Conservation (phyloP, 2,329 filamentous ascomycete genomes). For the Alternaria sp. region DNA sequence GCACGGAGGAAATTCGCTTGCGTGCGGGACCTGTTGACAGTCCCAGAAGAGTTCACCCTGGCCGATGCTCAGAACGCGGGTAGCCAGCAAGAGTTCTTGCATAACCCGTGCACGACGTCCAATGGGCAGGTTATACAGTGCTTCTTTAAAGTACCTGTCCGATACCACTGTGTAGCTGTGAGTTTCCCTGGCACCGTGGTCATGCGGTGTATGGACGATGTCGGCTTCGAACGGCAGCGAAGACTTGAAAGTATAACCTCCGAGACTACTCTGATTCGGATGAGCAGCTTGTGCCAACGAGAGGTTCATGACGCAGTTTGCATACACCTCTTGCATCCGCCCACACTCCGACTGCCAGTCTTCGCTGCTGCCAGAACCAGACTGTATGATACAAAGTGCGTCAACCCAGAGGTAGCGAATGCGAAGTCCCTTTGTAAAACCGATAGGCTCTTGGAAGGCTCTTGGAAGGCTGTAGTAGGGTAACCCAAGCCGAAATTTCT, state of each 20-base stretch:
- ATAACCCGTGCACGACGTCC: not conserved
- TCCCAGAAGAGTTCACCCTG: not conserved
- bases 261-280: not conserved
- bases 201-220: not conserved
- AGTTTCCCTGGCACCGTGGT: not conserved
- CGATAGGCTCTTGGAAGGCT: conserved; percentile 8
- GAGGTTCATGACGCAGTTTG: not conserved
- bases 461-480: not conserved
- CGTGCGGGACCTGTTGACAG: not conserved
- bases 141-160: not conserved
- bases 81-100: not conserved
- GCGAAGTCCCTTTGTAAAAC: not conserved
- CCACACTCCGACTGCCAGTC: not conserved
- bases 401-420: conserved; percentile 14
- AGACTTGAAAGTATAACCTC: not conserved
- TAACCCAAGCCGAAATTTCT: not conserved
- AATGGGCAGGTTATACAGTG: not conserved
- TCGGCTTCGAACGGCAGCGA: not conserved
- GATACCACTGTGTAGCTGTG: not conserved
- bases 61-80: not conserved
- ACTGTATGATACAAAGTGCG: conserved; percentile 16
- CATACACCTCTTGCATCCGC: not conserved
- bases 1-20: not conserved
- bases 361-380: not conserved
- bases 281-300: not conserved